These are phyloP conservation scores for Nicotiana paniculata DNA, from an alignment of 257 asterid genomes.

Conservation along the genomic window DNA sequence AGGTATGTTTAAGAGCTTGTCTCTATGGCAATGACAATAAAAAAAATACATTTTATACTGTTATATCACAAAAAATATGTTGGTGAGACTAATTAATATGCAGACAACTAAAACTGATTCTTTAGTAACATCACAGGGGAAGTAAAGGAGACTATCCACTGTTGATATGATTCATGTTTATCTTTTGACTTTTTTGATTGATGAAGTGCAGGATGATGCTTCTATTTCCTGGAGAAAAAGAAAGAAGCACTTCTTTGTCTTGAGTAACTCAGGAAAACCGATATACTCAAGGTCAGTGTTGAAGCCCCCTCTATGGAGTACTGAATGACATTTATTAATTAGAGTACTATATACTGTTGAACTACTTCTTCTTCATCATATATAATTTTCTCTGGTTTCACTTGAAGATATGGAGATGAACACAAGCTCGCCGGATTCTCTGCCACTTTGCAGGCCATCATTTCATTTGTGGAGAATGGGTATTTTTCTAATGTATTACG, in stretches of 20 bases:
- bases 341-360: not conserved
- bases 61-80: not conserved
- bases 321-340: not conserved
- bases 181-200: constrained; percentile 16
- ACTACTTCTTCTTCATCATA: not conserved
- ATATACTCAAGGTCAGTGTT: constrained; percentile 77
- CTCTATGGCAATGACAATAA: not conserved
- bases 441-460: constrained; percentile 96
- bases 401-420: constrained; percentile 89
- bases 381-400: not conserved
- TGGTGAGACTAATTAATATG: not conserved
- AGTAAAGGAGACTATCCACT: not conserved
- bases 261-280: constrained; percentile 97
- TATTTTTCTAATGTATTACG: constrained; percentile 21
- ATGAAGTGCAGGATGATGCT: constrained; percentile 78
- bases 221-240: constrained; percentile 96
- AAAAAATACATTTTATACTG: not conserved
- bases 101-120: not conserved
- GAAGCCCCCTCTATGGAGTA: not conserved
- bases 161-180: not conserved
- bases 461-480: constrained; percentile 98
- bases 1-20: not conserved
- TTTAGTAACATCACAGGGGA: not conserved
- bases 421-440: constrained; percentile 98
- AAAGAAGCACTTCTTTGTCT: constrained; percentile 88